A percentile compares a stretch with the other conserved stretches of the same genome.
Conservation (phyloP, 208 protist genomes). For the Acanthamoeba quina region DNA sequence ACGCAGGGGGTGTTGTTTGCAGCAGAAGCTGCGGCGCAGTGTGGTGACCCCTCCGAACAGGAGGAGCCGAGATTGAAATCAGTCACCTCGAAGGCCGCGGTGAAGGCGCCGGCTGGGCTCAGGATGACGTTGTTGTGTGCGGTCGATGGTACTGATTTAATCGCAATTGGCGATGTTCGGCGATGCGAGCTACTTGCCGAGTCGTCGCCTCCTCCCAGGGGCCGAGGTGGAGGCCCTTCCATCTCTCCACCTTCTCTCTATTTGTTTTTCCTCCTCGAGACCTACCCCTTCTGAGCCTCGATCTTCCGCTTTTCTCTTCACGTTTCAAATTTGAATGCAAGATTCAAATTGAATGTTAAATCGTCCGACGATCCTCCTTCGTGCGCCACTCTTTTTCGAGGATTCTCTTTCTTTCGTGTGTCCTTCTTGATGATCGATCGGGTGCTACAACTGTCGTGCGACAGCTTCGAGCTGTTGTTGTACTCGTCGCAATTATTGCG, state of each 20-base stretch:
- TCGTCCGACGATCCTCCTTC: no score
- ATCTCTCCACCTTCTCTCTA: not conserved
- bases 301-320: not conserved
- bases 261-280: not conserved
- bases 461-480: no score
- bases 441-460: no score
- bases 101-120: constrained; percentile 25
- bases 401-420: no score
- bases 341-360: no score
- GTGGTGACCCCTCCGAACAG: not conserved
- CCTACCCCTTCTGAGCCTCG: no score
- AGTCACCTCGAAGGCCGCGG: not conserved
- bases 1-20: not conserved
- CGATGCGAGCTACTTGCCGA: not conserved
- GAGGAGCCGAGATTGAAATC: not conserved
- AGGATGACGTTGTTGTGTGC: not conserved
- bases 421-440: no score
- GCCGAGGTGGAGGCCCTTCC: constrained; percentile 11
- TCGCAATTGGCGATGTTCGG: not conserved
- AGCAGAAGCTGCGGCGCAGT: not conserved
- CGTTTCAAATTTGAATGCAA: not conserved
- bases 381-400: no score
- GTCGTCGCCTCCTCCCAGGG: not conserved
- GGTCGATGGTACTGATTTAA: not conserved
- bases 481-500: no score